Evolutionary conservation across 2,329 filamentous ascomycete genomes (phyloP).

Genomic region (Didymella exigua): DNA sequence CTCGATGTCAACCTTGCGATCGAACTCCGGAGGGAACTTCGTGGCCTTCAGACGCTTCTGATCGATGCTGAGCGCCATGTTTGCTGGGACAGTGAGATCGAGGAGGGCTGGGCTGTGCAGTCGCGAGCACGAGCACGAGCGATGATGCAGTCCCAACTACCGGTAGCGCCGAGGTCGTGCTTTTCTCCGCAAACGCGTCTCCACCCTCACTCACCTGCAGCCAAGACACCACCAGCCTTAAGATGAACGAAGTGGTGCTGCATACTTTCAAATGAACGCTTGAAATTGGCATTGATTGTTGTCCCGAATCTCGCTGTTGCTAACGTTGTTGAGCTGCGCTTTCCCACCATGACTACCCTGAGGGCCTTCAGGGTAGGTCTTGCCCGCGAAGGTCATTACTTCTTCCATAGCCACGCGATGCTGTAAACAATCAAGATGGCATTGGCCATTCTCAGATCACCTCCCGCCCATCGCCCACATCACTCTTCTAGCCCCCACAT

Average conservation of each 20-base stretch:
- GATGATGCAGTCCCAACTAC: conserved; percentile 14
- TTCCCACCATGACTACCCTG: neutral
- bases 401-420: conserved; percentile 14
- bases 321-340: neutral
- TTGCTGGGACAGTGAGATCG: conserved; percentile 24
- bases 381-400: neutral
- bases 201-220: neutral
- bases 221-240: neutral
- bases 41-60: conserved; percentile 88
- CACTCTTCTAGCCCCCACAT: neutral
- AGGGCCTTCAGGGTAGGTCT: neutral
- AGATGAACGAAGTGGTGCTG: neutral
- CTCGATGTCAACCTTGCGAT: conserved; percentile 92
- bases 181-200: conserved; percentile 7
- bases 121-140: conserved; percentile 6
- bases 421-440: neutral
- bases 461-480: neutral
- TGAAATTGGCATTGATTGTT: too few species aligned
- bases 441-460: neutral
- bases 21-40: conserved; percentile 93
- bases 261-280: neutral
- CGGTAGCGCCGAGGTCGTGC: conserved; percentile 14
- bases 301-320: neutral
- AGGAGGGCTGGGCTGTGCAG: neutral
- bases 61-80: conserved; percentile 84